Base-by-base conservation (phyloP, 225 moss, liverwort and hornwort genomes). In the Pseudisothecium myosuroides region DNA sequence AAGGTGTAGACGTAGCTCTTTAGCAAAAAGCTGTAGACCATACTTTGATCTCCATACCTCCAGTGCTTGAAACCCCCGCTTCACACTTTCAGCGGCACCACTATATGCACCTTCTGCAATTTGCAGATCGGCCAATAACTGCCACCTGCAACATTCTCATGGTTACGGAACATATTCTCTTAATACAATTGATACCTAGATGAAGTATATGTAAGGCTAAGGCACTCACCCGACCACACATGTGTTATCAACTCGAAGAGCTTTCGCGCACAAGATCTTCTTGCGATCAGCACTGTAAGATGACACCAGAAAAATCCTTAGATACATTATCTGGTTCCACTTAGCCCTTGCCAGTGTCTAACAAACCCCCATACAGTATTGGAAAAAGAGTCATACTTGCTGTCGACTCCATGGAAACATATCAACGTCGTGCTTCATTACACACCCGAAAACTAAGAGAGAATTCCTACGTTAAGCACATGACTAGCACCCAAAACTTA, bases 91-190 rank as follows among this genome's bases (percentile, higher is more conserved):
- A 88, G 90, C 85, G 85, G 96, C 98, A 92, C 89, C 91, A 81
- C 63, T 83, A n/a, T 92, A 91, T 59, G 95, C 93, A 85, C 95
- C 93, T 90, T 95, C 95, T 86, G 93, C 92, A 86, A 91, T 92
- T 92, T 95, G 95, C 86, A 98, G 88, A 75, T 96, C 94, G 81
- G 97, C 97, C 89, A 97, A 90, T 71, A 97, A 90, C 90, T 95
- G 95, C 98, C 98, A 98, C 91, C 98, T 98, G 95, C 93, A 96
- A 88, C 87, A 86, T 66, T 69, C 85, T 87, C 83, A 61, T 88
- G 54, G 82, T 92, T 89, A 92, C 27, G 63, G 55, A 58, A 87
- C 63, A 37, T 49, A 85, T 88, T 87, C 45, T 77, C 84, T 82
- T 81, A 20, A 76, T 62, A 66, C 61, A 84, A 80, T 80, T 77